Base-by-base conservation (phyloP, 768 basidiomycete species). In the Sistotremastrum suecicum region DNA sequence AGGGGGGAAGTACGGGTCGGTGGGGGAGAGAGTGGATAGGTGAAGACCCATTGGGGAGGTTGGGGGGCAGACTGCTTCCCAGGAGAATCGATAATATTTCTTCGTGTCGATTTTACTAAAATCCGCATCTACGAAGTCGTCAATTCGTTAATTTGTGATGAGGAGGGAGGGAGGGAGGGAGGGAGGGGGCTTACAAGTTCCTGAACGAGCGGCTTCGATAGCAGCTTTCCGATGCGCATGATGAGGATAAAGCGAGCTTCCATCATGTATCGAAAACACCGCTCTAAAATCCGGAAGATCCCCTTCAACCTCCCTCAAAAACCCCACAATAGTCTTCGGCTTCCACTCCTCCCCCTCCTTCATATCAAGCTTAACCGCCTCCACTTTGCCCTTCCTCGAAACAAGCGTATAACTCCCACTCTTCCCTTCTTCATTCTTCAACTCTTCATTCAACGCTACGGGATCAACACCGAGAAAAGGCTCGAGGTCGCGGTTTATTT, bases 391-490 rank as follows among this genome's bases (percentile, higher is more conserved):
- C 20, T 20, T 20, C 20, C 20, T 20, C 20, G 20, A 20, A 20
- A 20, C 20, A 12, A 66, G 42, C 2, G 61, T 61, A 5, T 58
- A 50, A 5, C 55, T 42, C 1, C 44, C 49, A 0, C 12, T 1
- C 0, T 9, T 20, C 3, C 3, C 29, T 48, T 66, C 63, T 9
- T 56, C 50, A 31, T 49, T 51, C n/a, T 43, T 30, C 35, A 54
- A 59, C 0, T 49, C 45, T 7, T 28, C 39, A 0, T 52, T 55
- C 10, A 67, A 37, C 1, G 55, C 54, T 1, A 39, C 20, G 0
- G 65, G 65, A 34, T 58, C 51, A 40, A 70, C 52, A 0, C 62
- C 68, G 57, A 58, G 64, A 51, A 58, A 66, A 0, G 63, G 61
- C 29, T 61, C 58, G 6, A 70, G 48, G 43, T 68, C 61, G 4